Evolutionary conservation across 345 rosid species (phyloP), one percentile per base, ranked within the genome.

Genomic region (Eucalyptus sp.): DNA sequence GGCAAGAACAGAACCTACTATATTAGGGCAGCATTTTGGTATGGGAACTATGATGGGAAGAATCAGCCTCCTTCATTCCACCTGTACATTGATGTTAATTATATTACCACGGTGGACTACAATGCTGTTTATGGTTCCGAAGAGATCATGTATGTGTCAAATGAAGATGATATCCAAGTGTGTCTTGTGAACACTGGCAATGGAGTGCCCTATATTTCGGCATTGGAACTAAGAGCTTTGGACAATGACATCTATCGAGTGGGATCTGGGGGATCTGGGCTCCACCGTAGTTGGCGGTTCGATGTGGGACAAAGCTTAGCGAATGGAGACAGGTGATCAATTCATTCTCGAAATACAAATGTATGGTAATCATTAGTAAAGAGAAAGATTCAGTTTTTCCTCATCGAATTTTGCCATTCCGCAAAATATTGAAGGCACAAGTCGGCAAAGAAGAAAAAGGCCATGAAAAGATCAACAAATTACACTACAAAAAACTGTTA

Each of bases 21-120:
- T 88, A 91, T 96, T 71, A 90, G 97, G 89, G 92, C 95, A 2
- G 87, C 88, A 37, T 95, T 76, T 87, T 56, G 12, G 12, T 20
- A 56, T 9, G 27, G 12, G 62, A 56, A 56, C 25, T 56, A 56
- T 2, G 27, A 56, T 56, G 27, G 62, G 27, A 56, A 56, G 62
- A 56, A 60, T 27, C 66, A 27, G n/a, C 8, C 66, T 60, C 66
- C 66, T 5, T 27, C n/a, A 60, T 60, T 60, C 66, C 16, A 60
- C 31, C 66, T 60, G 0, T 1, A 27, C 16, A 60, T 27, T 1
- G 66, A 60, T 27, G 31, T 60, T 12, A 27, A 60, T 60, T 8
- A 54, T 60, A 6, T 6, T 6, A 0, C 7, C 44, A 43, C 44
- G 44, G 44, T 43, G 44, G 44, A 1, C 44, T 43, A 43, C 44